Evolutionary conservation across 139 green algal genomes (phyloP).

Genomic region (Zygnema cylindricum): DNA sequence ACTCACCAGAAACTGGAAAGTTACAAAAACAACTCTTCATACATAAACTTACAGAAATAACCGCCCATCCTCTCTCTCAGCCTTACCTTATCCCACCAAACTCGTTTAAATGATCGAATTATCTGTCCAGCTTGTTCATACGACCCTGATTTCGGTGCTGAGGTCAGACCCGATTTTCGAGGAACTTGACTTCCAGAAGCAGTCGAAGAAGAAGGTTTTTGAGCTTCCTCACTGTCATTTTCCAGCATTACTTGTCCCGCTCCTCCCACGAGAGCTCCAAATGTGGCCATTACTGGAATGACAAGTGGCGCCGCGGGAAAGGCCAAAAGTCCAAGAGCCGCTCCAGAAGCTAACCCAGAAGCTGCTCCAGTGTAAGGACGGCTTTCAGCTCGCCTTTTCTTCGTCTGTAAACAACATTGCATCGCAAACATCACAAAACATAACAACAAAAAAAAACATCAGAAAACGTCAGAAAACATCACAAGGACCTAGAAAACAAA

Average conservation of each 20-base stretch:
- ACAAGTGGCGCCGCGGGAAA: slow-evolving; percentile 36
- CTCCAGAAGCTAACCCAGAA: slow-evolving; percentile 31
- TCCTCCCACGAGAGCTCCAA: slow-evolving; percentile 53
- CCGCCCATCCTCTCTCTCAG: no score
- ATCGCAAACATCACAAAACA: no score
- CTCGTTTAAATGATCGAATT: slow-evolving; percentile 66
- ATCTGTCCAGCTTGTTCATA: slow-evolving; percentile 65
- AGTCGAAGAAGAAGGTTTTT: neutral
- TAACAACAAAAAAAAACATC: no score
- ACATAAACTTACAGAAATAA: no score
- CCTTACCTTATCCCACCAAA: slow-evolving; percentile 58
- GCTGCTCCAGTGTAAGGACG: slow-evolving; percentile 31
- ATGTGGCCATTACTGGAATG: slow-evolving; percentile 54
- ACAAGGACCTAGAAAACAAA: neutral
- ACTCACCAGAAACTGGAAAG: no score
- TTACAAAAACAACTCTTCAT: no score
- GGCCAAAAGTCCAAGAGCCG: slow-evolving; percentile 43
- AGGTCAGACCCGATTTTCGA: neutral
- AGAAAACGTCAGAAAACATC: no score
- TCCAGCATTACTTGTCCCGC: slow-evolving; percentile 69
- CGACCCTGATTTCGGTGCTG: slow-evolving; percentile 56
- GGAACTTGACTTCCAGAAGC: neutral
- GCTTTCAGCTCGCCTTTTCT: slow-evolving; percentile 1
- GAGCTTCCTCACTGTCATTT: slow-evolving; percentile 27
- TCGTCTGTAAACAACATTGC: no score